phyloP scores from a whole-genome alignment of 768 basidiomycete species.

The Hygrocybe coccinea region DNA sequence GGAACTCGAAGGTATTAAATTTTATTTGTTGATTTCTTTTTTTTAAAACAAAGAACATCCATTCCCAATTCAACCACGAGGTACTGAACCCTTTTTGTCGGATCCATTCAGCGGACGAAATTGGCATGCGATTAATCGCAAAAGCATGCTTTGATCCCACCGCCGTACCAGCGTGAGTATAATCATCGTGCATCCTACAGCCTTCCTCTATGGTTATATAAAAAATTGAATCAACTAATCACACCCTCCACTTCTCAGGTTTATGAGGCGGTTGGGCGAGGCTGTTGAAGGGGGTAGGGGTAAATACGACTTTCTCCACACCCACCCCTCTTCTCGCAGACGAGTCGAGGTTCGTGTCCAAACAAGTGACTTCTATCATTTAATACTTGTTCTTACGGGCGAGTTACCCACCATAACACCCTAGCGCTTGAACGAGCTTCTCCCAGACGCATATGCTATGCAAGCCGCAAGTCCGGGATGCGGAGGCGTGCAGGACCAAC shows the following conservation, averaged over 20 bases:
- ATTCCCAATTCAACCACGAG: not conserved
- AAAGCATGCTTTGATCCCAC: slow-evolving; percentile 83
- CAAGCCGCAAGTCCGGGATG: slow-evolving; percentile 56
- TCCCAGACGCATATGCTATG: slow-evolving; percentile 56
- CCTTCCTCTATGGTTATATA: not conserved
- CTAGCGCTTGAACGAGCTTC: slow-evolving; percentile 47
- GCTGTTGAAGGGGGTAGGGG: slow-evolving; percentile 40
- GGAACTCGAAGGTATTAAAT: slow-evolving; percentile 67
- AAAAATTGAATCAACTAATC: not conserved
- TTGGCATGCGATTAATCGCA: slow-evolving; percentile 77
- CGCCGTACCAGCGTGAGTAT: slow-evolving; percentile 63
- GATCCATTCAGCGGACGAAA: slow-evolving; percentile 61
- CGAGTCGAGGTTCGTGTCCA: slow-evolving; percentile 58
- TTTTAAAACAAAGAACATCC: not conserved
- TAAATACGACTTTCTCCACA: slow-evolving; percentile 58
- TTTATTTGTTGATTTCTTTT: not conserved
- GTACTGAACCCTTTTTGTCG: not conserved
- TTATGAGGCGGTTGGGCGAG: slow-evolving; percentile 62
- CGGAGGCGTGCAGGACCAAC: slow-evolving; percentile 34
- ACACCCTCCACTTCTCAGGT: not conserved
- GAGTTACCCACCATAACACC: no score
- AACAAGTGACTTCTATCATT: not conserved
- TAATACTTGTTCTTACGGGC: not conserved
- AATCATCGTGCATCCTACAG: not conserved
- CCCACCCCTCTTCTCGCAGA: slow-evolving; percentile 73